These are phyloP conservation scores for Suillus paluster DNA, from an alignment of 768 basidiomycete genomes.

Conservation along the genomic window DNA sequence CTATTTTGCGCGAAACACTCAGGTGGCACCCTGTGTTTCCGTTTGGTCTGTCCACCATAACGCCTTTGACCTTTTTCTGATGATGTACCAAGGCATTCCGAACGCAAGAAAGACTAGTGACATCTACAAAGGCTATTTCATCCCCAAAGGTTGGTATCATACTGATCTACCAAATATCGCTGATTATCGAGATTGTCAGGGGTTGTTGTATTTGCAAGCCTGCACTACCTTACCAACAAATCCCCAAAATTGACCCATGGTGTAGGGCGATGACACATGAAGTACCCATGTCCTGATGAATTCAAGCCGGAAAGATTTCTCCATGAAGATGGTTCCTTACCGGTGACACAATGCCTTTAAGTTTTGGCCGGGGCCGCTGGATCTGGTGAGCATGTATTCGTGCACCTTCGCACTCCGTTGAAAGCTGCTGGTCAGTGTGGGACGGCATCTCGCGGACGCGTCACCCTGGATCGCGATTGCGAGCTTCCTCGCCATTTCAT, in stretches of 20 bases:
- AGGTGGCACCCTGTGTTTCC: too few relatives aligned
- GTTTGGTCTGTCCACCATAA: too few relatives aligned
- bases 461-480: slow-evolving; percentile 34
- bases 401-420: background rate
- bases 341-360: slow-evolving; percentile 22
- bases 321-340: slow-evolving; percentile 22
- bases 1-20: too few relatives aligned
- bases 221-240: too few relatives aligned
- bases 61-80: too few relatives aligned
- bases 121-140: slow-evolving; percentile 31
- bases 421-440: slow-evolving; percentile 26
- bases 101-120: slow-evolving; percentile 32
- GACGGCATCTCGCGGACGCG: slow-evolving; percentile 29
- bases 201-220: background rate
- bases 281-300: slow-evolving; percentile 24
- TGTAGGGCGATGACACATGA: slow-evolving; percentile 35
- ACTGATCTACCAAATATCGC: too few relatives aligned
- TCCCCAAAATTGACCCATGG: too few relatives aligned
- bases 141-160: slow-evolving; percentile 29
- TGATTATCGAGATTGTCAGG: background rate
- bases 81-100: slow-evolving; percentile 18
- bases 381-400: background rate
- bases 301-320: slow-evolving; percentile 29
- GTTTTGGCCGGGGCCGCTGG: slow-evolving; percentile 22
- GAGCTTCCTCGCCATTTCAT: slow-evolving; percentile 31